A percentile compares a stretch with the other conserved stretches of the same genome.
Conservation (phyloP, 2,329 filamentous ascomycete species). For the Fusarium chaquense region DNA sequence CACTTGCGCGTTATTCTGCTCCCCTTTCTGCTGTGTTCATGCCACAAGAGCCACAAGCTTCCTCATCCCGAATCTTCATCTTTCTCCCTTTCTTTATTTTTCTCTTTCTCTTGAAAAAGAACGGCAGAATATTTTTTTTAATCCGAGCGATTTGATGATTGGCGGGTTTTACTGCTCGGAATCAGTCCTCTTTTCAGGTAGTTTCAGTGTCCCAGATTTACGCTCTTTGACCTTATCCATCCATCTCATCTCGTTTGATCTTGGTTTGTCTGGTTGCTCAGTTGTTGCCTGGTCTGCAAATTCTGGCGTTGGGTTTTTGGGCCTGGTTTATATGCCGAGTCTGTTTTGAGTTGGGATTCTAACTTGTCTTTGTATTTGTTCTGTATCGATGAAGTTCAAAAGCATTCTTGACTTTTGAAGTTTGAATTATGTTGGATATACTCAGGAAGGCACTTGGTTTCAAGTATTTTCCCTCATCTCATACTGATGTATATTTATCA, state of each 20-base stretch:
- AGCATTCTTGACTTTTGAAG: background rate
- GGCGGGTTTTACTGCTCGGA: slow-evolving; percentile 7
- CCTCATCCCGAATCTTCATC: slow-evolving; percentile 7
- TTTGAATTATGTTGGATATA: slow-evolving; percentile 14
- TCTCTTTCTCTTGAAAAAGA: background rate
- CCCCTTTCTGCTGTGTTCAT: slow-evolving; percentile 2
- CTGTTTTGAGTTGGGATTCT: slow-evolving; percentile 1
- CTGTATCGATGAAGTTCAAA: background rate
- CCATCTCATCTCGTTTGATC: slow-evolving; percentile 12
- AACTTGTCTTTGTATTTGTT: slow-evolving; percentile 1
- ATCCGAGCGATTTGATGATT: slow-evolving; percentile 30
- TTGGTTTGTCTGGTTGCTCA: slow-evolving; percentile 20
- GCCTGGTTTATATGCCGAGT: background rate
- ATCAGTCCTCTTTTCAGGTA: slow-evolving; percentile 28
- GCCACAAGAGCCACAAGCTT: background rate
- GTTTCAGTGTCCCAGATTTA: slow-evolving; percentile 19
- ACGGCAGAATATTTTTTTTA: background rate
- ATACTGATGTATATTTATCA: slow-evolving; percentile 4
- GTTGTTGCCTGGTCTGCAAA: slow-evolving; percentile 27
- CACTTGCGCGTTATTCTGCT: slow-evolving; percentile 31
- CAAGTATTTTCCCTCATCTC: background rate
- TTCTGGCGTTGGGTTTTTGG: slow-evolving; percentile 12
- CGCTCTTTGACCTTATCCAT: slow-evolving; percentile 3
- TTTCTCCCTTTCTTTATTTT: slow-evolving; percentile 17
- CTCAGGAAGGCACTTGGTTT: background rate